Evolutionary conservation across 2,329 filamentous ascomycete species (phyloP), one percentile per base, ranked within the genome.

Genomic region (Cryoendolithus antarcticus): DNA sequence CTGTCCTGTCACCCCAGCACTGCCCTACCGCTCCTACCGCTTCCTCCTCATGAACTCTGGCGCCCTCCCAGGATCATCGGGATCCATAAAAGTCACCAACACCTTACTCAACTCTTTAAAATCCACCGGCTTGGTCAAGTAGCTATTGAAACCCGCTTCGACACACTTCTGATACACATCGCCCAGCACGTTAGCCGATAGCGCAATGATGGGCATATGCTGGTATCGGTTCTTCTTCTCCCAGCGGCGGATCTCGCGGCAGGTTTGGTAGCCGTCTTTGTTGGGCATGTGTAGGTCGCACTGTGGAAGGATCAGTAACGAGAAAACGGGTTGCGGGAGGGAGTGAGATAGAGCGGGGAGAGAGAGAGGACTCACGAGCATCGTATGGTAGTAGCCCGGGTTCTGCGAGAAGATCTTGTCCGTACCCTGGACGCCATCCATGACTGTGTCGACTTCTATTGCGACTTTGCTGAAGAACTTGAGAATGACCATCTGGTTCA

Each of bases 251-350:
- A 93, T 82, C 52, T 91, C 84, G 46, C 79, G 78, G 58, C 84
- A 91, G 21, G 85, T 83, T 56, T 88, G 80, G 57, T 89, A 91
- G 39, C 84, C 84, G 54, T 93, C 84, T 59, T 91, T 93, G 59
- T 85, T 82, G 35, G 85, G 84, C 84, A 91, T 93, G 55, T 91
- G 84, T 31, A 93, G 72, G 62, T 93, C 85, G 55, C 85, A 91
- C 35, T 40, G 38, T 28, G 33, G n/a, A 21, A n/a, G 35, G 12
- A 82, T 21, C 86, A 44, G 1, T 19, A 7, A 31, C 4, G 15
- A 21, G 19, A 21, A 21, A 21, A 21, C 19, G 19, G 19, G 19
- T 21, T 21, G 19, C 19, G 19, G 19, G 19, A 21, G 19, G 19
- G 31, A 11, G 24, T 24, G 10, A 15, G 31, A 35, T 27, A 28